A percentile compares a stretch with the other conserved stretches of the same genome.
Evolutionary conservation across 208 protist species (phyloP).

Genomic region (Naegleria fowleri): DNA sequence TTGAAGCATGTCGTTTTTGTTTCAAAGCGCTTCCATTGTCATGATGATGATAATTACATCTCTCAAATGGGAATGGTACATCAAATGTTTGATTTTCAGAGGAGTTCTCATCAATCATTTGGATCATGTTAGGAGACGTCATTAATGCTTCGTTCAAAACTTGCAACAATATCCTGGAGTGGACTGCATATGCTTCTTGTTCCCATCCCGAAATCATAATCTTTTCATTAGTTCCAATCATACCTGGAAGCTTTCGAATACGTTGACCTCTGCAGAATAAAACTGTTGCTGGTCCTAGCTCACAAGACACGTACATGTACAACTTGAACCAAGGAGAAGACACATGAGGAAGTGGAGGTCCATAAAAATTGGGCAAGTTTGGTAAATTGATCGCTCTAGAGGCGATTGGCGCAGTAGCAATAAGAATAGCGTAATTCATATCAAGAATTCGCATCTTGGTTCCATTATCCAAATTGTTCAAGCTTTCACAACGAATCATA

Average conservation of each 20-base stretch:
- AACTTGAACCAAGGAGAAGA: conserved; percentile 19
- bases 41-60: neutral
- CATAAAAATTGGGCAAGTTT: conserved; percentile 9
- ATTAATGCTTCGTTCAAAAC: conserved; percentile 13
- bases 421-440: conserved; percentile 59
- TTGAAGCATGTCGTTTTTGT: neutral
- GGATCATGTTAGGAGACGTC: neutral
- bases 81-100: neutral
- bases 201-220: neutral
- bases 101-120: neutral
- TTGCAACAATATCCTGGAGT: neutral
- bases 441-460: conserved; percentile 71
- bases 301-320: neutral
- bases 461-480: conserved; percentile 73
- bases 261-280: conserved; percentile 4
- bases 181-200: neutral
- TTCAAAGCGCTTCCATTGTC: neutral
- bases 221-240: neutral
- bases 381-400: conserved; percentile 27
- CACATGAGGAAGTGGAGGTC: conserved; percentile 17
- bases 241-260: neutral
- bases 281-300: neutral
- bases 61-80: neutral
- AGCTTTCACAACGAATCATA: conserved; percentile 72
- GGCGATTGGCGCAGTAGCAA: conserved; percentile 34